Percentiles rank a stretch among this genome's conserved stretches.
phyloP scores from a whole-genome alignment of 2,329 filamentous ascomycete genomes.

The Dissoconium aciculare region DNA sequence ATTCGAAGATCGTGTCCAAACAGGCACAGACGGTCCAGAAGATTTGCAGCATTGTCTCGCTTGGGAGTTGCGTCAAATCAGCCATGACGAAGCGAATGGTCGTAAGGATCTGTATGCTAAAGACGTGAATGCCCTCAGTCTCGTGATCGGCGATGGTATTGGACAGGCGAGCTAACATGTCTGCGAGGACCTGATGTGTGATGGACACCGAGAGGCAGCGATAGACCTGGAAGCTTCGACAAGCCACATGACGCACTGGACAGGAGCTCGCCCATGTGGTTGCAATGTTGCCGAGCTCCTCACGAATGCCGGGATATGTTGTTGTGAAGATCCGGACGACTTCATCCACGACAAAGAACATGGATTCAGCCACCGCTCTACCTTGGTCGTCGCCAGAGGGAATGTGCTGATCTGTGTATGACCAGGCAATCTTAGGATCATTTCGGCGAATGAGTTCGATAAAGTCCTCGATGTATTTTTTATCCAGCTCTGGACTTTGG shows the following conservation, averaged over 20 bases:
- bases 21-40: constrained; percentile 98
- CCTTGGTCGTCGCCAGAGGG: constrained; percentile 49
- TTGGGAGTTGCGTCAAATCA: constrained; percentile 40
- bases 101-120: constrained; percentile 94
- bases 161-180: constrained; percentile 88
- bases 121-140: constrained; percentile 73
- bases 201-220: constrained; percentile 80
- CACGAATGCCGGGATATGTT: constrained; percentile 71
- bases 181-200: constrained; percentile 85
- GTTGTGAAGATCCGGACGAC: constrained; percentile 75
- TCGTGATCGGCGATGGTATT: constrained; percentile 96
- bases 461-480: constrained; percentile 68
- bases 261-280: constrained; percentile 95
- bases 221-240: constrained; percentile 94
- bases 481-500: constrained; percentile 49
- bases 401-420: constrained; percentile 82
- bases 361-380: constrained; percentile 66
- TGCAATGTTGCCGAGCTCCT: constrained; percentile 80
- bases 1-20: constrained; percentile 89
- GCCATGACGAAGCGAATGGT: constrained; percentile 78
- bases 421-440: constrained; percentile 75
- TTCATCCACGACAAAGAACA: constrained; percentile 69
- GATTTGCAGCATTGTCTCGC: constrained; percentile 71
- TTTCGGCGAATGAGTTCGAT: constrained; percentile 77
- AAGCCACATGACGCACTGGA: constrained; percentile 84